These are phyloP conservation scores for Phaffia australis DNA, from an alignment of 768 basidiomycete species.

Conservation along the genomic window DNA sequence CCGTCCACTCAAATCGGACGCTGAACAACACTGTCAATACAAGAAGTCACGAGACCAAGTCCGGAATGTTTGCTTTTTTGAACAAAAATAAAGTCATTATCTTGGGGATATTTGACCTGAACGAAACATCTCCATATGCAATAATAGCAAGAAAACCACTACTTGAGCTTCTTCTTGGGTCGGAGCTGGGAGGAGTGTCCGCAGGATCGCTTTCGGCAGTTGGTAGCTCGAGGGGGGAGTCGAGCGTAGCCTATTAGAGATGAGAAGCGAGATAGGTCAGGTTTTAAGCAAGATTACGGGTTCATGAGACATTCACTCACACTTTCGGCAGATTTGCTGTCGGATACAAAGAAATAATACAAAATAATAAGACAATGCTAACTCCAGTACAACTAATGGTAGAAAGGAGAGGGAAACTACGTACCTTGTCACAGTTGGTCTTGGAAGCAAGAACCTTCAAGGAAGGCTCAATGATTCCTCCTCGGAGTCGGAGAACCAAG, in stretches of 20 bases:
- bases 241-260: slow-evolving; percentile 59
- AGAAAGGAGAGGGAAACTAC: background rate
- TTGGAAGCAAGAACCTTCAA: slow-evolving; percentile 92
- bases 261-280: too few relatives aligned
- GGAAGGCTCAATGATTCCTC: slow-evolving; percentile 98
- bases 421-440: slow-evolving; percentile 54
- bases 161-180: slow-evolving; percentile 26
- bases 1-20: too few relatives aligned
- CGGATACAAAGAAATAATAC: background rate
- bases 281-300: too few relatives aligned
- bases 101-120: too few relatives aligned
- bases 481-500: slow-evolving; percentile 68
- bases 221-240: slow-evolving; percentile 96
- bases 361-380: background rate
- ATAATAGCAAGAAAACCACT: slow-evolving; percentile 12
- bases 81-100: too few relatives aligned
- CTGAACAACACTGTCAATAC: too few relatives aligned
- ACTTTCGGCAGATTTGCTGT: slow-evolving; percentile 51
- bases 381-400: background rate
- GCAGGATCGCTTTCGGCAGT: slow-evolving; percentile 88
- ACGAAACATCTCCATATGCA: too few relatives aligned
- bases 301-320: slow-evolving; percentile 33
- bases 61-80: too few relatives aligned
- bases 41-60: too few relatives aligned
- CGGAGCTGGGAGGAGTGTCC: slow-evolving; percentile 27